Conservation (phyloP, 148 eudicot genomes). For the Chenopodium formosanum region DNA sequence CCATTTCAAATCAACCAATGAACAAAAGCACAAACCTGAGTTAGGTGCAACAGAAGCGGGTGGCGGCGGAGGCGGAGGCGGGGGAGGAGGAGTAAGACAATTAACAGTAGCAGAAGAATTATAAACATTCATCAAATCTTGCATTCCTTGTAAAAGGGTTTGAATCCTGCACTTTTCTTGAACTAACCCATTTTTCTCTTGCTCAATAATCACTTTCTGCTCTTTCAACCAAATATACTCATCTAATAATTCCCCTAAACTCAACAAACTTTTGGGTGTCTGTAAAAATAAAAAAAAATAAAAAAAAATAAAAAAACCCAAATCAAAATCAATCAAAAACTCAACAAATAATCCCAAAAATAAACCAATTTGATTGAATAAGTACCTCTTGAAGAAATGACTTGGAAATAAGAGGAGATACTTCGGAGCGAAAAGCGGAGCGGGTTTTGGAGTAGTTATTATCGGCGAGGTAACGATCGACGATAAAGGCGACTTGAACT, state of each 20-base stretch:
- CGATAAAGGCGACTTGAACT: slow-evolving; percentile 76
- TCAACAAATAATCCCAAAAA: background rate
- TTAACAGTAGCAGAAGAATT: slow-evolving; percentile 33
- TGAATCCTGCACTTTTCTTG: slow-evolving; percentile 60
- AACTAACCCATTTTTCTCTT: slow-evolving; percentile 53
- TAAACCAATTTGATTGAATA: background rate
- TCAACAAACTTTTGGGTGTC: slow-evolving; percentile 69
- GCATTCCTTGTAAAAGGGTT: slow-evolving; percentile 66
- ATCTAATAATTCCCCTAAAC: slow-evolving; percentile 61
- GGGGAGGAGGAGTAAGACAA: slow-evolving; percentile 21
- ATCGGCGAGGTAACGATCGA: slow-evolving; percentile 77
- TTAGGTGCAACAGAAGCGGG: background rate
- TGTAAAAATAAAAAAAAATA: slow-evolving; percentile 8
- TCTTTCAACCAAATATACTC: slow-evolving; percentile 78
- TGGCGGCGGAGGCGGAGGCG: slow-evolving; percentile 19
- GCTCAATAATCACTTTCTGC: slow-evolving; percentile 61
- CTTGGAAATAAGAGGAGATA: slow-evolving; percentile 57
- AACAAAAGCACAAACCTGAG: slow-evolving; percentile 26
- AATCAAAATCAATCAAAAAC: background rate
- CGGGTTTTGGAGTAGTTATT: slow-evolving; percentile 52
- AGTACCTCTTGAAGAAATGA: slow-evolving; percentile 52
- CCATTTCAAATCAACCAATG: slow-evolving; percentile 5
- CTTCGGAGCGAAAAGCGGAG: slow-evolving; percentile 65
- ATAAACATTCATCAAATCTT: slow-evolving; percentile 63
- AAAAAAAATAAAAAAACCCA: too few relatives aligned